phyloP scores from a whole-genome alignment of 768 basidiomycete species.

The Russula vinacea region DNA sequence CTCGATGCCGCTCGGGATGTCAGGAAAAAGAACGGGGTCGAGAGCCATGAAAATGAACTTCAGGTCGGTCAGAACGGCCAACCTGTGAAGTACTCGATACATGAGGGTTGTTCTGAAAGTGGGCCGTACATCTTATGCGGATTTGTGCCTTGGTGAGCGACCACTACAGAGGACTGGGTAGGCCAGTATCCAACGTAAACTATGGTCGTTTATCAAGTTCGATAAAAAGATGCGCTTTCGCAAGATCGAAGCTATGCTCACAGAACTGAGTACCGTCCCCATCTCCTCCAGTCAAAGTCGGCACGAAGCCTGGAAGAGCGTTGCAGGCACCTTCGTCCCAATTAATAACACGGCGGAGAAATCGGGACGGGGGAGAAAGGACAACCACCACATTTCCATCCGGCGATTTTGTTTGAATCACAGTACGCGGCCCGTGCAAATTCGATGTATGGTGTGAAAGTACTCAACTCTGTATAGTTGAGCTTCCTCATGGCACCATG shows the following conservation, averaged over 20 bases:
- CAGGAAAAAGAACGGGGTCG: conserved; percentile 23
- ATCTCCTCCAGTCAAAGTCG: conserved; percentile 48
- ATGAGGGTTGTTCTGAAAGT: background rate
- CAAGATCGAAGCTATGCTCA: conserved; percentile 31
- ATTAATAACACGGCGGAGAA: background rate
- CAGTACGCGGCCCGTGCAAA: conserved; percentile 60
- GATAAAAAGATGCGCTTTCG: background rate
- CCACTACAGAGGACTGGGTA: conserved; percentile 23
- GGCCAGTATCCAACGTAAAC: conserved; percentile 30
- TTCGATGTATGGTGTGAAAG: conserved; percentile 47
- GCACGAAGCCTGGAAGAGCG: conserved; percentile 42
- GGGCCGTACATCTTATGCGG: conserved; percentile 16
- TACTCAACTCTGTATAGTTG: conserved; percentile 37
- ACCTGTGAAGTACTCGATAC: background rate
- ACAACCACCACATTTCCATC: conserved; percentile 47
- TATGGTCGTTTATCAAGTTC: background rate
- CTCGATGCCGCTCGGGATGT: background rate
- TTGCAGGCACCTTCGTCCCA: conserved; percentile 41
- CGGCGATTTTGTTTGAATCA: conserved; percentile 37
- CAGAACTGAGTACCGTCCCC: conserved; percentile 48
- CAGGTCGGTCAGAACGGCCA: conserved; percentile 22
- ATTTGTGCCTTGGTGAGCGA: conserved; percentile 29
- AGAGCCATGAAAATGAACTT: background rate
- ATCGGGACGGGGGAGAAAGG: conserved; percentile 4
- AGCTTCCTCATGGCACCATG: conserved; percentile 30